Conservation (phyloP, 129 eudicot genomes). For the Chrysanthemum lavandulifolium region DNA sequence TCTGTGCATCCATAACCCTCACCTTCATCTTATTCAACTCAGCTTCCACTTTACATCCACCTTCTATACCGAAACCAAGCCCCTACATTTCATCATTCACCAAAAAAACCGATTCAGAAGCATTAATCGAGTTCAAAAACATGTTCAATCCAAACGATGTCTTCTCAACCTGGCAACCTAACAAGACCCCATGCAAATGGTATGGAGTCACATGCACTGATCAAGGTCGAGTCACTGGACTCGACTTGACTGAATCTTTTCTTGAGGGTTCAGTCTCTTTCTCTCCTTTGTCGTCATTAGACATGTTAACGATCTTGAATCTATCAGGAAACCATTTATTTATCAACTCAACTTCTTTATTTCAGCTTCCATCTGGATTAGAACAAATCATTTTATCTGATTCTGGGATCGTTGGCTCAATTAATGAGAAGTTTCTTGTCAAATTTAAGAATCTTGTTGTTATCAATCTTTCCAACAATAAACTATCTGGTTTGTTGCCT, state of each 20-base stretch:
- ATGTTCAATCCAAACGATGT: slow-evolving; percentile 66
- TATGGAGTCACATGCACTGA: slow-evolving; percentile 64
- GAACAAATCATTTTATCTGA: slow-evolving; percentile 58
- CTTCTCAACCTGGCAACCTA: slow-evolving; percentile 57
- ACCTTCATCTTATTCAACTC: slow-evolving; percentile 28
- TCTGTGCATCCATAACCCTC: slow-evolving; percentile 28
- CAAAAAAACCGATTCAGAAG: slow-evolving; percentile 57
- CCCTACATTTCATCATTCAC: slow-evolving; percentile 32
- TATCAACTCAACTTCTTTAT: slow-evolving; percentile 58
- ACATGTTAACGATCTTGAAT: slow-evolving; percentile 58
- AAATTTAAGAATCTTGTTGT: slow-evolving; percentile 53
- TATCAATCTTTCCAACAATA: slow-evolving; percentile 63
- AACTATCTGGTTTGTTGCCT: slow-evolving; percentile 61
- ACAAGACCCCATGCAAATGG: slow-evolving; percentile 65
- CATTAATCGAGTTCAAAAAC: slow-evolving; percentile 62
- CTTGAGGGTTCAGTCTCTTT: slow-evolving; percentile 57
- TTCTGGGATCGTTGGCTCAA: slow-evolving; percentile 54
- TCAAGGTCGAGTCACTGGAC: slow-evolving; percentile 49
- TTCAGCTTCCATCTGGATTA: slow-evolving; percentile 63
- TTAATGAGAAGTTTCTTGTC: slow-evolving; percentile 43
- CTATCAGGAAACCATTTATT: slow-evolving; percentile 56
- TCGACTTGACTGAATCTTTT: slow-evolving; percentile 57
- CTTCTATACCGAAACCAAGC: slow-evolving; percentile 34
- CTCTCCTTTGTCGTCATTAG: slow-evolving; percentile 57
- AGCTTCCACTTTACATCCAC: slow-evolving; percentile 18